phyloP scores from a whole-genome alignment of 176 grass and related monocot species.

The Phoenix roebelenii region DNA sequence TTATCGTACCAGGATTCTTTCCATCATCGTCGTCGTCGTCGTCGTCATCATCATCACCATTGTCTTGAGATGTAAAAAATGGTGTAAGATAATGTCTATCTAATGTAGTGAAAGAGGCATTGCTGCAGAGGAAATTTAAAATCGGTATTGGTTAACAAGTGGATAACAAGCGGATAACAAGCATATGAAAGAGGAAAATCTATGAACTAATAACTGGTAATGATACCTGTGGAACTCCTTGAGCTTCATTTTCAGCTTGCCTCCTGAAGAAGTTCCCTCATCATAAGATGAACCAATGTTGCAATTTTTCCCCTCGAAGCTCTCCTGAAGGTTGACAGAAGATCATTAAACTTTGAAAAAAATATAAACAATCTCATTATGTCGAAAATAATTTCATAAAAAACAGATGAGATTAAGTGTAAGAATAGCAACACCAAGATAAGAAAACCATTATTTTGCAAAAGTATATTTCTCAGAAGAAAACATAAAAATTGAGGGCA shows the following conservation, averaged over 20 bases:
- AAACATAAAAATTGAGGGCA: too few relatives aligned
- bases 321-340: constrained; percentile 16
- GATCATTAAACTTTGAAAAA: too few relatives aligned
- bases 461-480: too few relatives aligned
- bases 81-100: constrained; percentile 97
- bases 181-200: neutral
- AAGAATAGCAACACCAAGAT: too few relatives aligned
- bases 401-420: too few relatives aligned
- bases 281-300: constrained; percentile 62
- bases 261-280: constrained; percentile 68
- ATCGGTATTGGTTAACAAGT: too few relatives aligned
- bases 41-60: too few relatives aligned
- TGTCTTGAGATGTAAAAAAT: constrained; percentile 81
- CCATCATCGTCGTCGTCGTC: constrained; percentile 51
- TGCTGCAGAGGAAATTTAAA: constrained; percentile 39
- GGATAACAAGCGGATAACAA: neutral
- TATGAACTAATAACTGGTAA: constrained; percentile 1
- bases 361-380: too few relatives aligned
- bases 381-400: too few relatives aligned
- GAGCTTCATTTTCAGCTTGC: constrained; percentile 80
- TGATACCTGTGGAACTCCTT: constrained; percentile 91
- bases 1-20: constrained; percentile 40
- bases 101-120: constrained; percentile 78
- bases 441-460: too few relatives aligned
- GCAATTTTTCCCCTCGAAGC: constrained; percentile 55